A percentile compares a stretch with the other conserved stretches of the same genome.
phyloP scores from a whole-genome alignment of 148 eudicot species.

The Agrostemma githago region DNA sequence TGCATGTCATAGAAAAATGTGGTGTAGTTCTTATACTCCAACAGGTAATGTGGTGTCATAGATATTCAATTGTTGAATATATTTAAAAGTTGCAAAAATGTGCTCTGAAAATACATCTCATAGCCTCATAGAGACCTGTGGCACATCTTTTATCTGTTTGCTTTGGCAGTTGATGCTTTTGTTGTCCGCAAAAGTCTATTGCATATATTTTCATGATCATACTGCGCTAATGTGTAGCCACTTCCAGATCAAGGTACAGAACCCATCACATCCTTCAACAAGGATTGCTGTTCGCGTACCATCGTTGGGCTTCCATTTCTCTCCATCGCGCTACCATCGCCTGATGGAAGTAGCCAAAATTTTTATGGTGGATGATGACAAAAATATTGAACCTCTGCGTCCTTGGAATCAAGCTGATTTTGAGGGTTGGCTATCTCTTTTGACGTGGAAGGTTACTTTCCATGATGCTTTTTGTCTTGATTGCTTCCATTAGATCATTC shows the following conservation, averaged over 20 bases:
- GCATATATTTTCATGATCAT: neutral
- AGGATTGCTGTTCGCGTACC: slow-evolving; percentile 89
- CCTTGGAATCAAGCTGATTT: slow-evolving; percentile 94
- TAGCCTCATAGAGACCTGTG: neutral
- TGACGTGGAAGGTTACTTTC: slow-evolving; percentile 74
- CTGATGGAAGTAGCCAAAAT: slow-evolving; percentile 77
- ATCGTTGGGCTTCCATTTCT: slow-evolving; percentile 80
- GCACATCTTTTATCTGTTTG: neutral
- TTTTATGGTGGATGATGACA: slow-evolving; percentile 51
- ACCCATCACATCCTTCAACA: slow-evolving; percentile 72
- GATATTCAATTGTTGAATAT: neutral
- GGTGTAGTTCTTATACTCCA: slow-evolving; percentile 80
- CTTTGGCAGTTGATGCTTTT: slow-evolving; percentile 2
- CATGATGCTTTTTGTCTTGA: slow-evolving; percentile 1
- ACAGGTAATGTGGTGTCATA: slow-evolving; percentile 58
- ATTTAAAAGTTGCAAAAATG: neutral
- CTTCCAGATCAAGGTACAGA: slow-evolving; percentile 65
- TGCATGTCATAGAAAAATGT: slow-evolving; percentile 93
- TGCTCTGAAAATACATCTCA: slow-evolving; percentile 12
- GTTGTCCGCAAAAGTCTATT: neutral
- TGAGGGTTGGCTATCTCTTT: slow-evolving; percentile 83
- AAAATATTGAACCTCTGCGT: slow-evolving; percentile 36
- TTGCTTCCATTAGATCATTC: neutral
- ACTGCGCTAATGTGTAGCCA: slow-evolving; percentile 9
- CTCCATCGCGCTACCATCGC: slow-evolving; percentile 98